Evolutionary conservation across 2,329 filamentous ascomycete species (phyloP).

Genomic region (Bisporella sp.): DNA sequence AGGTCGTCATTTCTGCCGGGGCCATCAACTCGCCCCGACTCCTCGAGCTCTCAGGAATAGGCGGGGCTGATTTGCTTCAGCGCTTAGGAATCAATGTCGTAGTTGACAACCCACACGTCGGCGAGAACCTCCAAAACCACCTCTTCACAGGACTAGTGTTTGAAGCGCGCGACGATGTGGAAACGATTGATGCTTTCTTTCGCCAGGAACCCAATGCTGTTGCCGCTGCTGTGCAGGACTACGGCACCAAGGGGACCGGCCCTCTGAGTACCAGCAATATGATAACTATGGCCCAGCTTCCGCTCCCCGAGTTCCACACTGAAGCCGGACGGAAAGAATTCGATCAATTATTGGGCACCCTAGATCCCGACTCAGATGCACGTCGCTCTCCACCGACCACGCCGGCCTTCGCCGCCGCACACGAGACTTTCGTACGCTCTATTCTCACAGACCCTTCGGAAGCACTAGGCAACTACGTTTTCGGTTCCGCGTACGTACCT

Average conservation of each 20-base stretch:
- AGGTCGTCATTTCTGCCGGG: slow-evolving; percentile 27
- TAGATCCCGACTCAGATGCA: no score
- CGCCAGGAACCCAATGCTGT: not conserved
- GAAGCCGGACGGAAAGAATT: not conserved
- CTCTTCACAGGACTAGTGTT: slow-evolving; percentile 3
- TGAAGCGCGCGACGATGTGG: slow-evolving; percentile 1
- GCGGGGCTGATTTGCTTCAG: slow-evolving; percentile 6
- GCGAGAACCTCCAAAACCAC: slow-evolving; percentile 9
- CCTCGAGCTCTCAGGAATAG: slow-evolving; percentile 30
- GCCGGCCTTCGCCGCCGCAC: no score
- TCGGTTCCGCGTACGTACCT: slow-evolving; percentile 1
- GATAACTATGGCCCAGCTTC: not conserved
- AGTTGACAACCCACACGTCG: slow-evolving; percentile 13
- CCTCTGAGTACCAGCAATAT: no score
- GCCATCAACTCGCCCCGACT: slow-evolving; percentile 24
- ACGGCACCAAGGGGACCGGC: not conserved
- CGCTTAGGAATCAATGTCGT: slow-evolving; percentile 3
- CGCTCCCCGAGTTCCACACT: not conserved
- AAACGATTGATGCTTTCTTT: not conserved
- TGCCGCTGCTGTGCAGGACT: slow-evolving; percentile 1
- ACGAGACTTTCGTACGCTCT: no score
- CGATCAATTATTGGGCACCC: not conserved
- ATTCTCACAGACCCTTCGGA: not conserved
- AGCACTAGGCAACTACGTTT: not conserved
- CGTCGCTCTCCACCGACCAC: no score